Conservation (phyloP, 2,329 filamentous ascomycete species). For the Teratosphaeria viscida region DNA sequence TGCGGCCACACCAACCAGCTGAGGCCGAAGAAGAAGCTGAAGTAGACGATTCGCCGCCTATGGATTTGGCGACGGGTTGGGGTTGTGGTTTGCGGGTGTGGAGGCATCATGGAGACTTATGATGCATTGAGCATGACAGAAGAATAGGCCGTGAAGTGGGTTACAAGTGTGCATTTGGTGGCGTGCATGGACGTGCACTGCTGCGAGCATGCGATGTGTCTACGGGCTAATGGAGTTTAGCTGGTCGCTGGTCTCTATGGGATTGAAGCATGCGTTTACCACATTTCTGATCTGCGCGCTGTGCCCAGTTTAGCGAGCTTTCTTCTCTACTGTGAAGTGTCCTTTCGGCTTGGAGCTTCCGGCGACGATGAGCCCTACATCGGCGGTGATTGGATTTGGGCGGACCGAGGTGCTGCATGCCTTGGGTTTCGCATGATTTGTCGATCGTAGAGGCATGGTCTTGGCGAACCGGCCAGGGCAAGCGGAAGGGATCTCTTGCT, state of each 20-base stretch:
- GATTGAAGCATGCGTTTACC: background rate
- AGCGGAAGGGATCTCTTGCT: no score
- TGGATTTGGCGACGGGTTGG: background rate
- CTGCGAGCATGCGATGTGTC: background rate
- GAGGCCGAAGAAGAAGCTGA: constrained; percentile 99
- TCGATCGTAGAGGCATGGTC: no score
- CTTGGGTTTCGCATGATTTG: no score
- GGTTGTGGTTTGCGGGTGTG: background rate
- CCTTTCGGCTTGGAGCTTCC: background rate
- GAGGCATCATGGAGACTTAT: background rate
- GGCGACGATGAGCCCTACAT: no score
- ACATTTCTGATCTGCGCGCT: background rate
- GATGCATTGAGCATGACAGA: background rate
- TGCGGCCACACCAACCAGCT: constrained; percentile 99
- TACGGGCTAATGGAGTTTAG: background rate
- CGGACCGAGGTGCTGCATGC: no score
- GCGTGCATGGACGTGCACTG: background rate
- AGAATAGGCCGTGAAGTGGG: background rate
- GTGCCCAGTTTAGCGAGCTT: background rate
- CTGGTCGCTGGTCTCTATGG: background rate
- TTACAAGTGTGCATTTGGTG: background rate
- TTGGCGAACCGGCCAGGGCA: no score
- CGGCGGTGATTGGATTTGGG: no score
- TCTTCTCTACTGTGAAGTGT: background rate
- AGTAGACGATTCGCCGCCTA: constrained; percentile 42